These are phyloP conservation scores for Handroanthus guayacan DNA, from an alignment of 257 asterid genomes.

Conservation along the genomic window DNA sequence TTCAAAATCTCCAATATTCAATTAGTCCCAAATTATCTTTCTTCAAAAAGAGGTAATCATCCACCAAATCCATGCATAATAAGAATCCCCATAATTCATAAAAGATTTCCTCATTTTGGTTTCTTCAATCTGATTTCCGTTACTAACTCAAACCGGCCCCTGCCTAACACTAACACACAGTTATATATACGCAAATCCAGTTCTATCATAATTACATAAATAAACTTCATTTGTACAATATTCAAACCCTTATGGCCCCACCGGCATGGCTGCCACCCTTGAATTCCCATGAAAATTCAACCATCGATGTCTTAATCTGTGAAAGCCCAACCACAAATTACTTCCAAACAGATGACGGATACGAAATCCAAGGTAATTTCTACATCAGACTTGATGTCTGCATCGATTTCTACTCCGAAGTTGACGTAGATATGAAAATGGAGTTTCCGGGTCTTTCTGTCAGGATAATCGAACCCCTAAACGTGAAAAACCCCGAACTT, in stretches of 20 bases:
- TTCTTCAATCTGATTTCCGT: too few species aligned
- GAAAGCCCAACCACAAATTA: not conserved
- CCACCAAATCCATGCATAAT: too few species aligned
- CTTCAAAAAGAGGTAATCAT: too few species aligned
- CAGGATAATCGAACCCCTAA: not conserved
- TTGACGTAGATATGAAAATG: not conserved
- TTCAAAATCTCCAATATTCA: too few species aligned
- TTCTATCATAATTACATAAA: too few species aligned
- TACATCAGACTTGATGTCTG: not conserved
- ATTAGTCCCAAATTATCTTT: too few species aligned
- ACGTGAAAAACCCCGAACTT: not conserved
- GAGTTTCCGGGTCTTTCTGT: not conserved
- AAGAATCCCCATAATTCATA: too few species aligned
- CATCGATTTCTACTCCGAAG: not conserved
- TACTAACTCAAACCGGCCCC: too few species aligned
- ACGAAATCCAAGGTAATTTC: not conserved
- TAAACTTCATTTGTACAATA: too few species aligned
- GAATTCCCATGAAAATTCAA: not conserved
- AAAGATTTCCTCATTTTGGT: too few species aligned
- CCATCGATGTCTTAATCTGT: not conserved
- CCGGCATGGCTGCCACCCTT: slow-evolving; percentile 3
- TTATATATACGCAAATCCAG: too few species aligned
- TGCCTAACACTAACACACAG: too few species aligned
- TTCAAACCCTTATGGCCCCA: not conserved
- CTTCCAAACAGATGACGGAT: not conserved